Evolutionary conservation across 306 rosid genomes (phyloP), one percentile per base, ranked within the genome.

Genomic region (Gastrolobium bilobum): DNA sequence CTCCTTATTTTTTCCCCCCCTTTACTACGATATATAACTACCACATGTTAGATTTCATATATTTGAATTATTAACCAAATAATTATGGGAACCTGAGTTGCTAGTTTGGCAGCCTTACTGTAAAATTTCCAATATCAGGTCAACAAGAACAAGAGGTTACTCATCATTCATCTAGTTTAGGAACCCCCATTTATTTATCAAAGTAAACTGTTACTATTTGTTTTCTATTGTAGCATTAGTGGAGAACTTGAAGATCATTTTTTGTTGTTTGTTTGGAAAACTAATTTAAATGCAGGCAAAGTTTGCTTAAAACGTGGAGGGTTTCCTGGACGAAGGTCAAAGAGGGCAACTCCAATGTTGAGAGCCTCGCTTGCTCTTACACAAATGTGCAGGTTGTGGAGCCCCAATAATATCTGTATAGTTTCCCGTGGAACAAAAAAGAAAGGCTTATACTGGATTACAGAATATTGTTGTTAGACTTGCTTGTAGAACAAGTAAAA

Each of bases 301-400:
- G 91, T 86, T 84, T 88, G 67, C 52, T 77, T 43, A 71, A 40
- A 78, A 84, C 47, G 1, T 88, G 97, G 99, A 90, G 82, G 85
- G 61, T 92, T 79, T 86, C 94, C 3, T 89, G 91, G 89, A 86
- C 82, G 2, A 89, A 73, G 85, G 44, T 83, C 50, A 84, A 83
- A 69, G 84, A 71, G 9, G 84, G 85, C 33, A 79, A 83, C 60
- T 53, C 82, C n/a, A 56, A 37, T 10, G 81, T 78, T 29, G 92
- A 86, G 82, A 81, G 77, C 26, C 75, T 26, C 66, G 8, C 83
- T 71, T 81, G 65, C 58, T 70, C 89, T 57, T 90, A 86, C 84
- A 51, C 88, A 11, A 61, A 81, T 4, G 92, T 91, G 46, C 81
- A 85, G 30, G 70, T 70, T 72, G 81, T 44, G 42, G 94, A 89